These are phyloP conservation scores for Ceratobasidium sp. DNA, from an alignment of 1,284 basidiomycete species.

Conservation along the genomic window DNA sequence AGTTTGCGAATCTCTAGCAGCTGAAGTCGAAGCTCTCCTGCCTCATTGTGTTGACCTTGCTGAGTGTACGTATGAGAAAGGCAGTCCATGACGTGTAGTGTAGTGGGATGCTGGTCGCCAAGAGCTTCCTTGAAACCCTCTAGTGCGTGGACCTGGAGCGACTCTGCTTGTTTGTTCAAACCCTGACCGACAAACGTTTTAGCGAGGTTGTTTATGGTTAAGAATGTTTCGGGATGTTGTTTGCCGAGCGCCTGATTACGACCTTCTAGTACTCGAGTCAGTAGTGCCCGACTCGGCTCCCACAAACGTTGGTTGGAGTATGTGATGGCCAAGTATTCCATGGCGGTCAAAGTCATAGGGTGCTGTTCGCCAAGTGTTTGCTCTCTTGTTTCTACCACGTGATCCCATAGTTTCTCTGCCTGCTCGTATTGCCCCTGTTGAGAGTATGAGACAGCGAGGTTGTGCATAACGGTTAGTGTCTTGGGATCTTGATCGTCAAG, in stretches of 20 bases:
- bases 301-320: not conserved
- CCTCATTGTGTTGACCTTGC: not conserved
- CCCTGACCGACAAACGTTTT: not conserved
- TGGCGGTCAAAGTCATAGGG: not conserved
- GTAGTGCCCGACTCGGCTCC: not conserved
- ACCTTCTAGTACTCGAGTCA: not conserved
- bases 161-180: not conserved
- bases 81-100: not conserved
- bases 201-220: not conserved
- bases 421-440: not conserved
- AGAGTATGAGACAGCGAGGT: not conserved
- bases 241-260: not conserved
- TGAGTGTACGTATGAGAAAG: not conserved
- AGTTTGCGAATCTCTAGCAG: not conserved
- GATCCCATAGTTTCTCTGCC: not conserved
- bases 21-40: not conserved
- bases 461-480: not conserved
- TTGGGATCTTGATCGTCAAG: conserved; percentile 25
- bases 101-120: conserved; percentile 1
- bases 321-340: not conserved
- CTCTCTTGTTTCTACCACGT: not conserved
- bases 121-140: not conserved
- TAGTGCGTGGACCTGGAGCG: not conserved
- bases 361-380: conserved; percentile 2
- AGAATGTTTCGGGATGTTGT: not conserved